phyloP scores from a whole-genome alignment of 2,329 filamentous ascomycete species.

The Blastomyces emzantsi region DNA sequence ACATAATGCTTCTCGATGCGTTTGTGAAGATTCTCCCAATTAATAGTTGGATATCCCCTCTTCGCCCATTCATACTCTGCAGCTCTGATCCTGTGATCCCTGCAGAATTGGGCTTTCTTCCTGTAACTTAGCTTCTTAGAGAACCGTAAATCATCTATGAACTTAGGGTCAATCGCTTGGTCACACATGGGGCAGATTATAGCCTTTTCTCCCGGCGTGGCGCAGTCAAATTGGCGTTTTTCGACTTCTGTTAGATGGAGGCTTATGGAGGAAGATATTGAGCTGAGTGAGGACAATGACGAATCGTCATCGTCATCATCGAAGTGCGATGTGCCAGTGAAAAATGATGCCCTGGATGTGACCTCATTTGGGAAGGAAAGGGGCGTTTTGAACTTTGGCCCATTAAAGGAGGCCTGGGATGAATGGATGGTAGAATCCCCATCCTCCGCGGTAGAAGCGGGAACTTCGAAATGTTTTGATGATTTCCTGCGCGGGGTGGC shows the following conservation, averaged over 20 bases:
- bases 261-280: slow-evolving; percentile 18
- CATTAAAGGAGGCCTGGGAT: slow-evolving; percentile 10
- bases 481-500: background rate
- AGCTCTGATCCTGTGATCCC: slow-evolving; percentile 49
- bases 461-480: background rate
- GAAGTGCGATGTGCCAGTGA: slow-evolving; percentile 19
- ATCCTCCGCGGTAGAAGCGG: slow-evolving; percentile 7
- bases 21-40: slow-evolving; percentile 55
- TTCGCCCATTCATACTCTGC: slow-evolving; percentile 44
- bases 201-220: background rate
- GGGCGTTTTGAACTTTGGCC: slow-evolving; percentile 22
- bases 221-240: slow-evolving; percentile 2
- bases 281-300: slow-evolving; percentile 25
- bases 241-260: slow-evolving; percentile 18
- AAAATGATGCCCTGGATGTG: slow-evolving; percentile 24
- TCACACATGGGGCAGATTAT: slow-evolving; percentile 60
- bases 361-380: slow-evolving; percentile 19
- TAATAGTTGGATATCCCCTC: slow-evolving; percentile 59
- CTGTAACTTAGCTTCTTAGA: slow-evolving; percentile 6
- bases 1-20: slow-evolving; percentile 51
- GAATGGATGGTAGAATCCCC: slow-evolving; percentile 9
- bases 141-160: slow-evolving; percentile 42
- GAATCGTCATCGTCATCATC: slow-evolving; percentile 17
- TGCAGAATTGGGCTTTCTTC: slow-evolving; percentile 55
- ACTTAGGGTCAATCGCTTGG: slow-evolving; percentile 46